phyloP scores from a whole-genome alignment of 176 grass and related monocot genomes.

The Avena eriantha region DNA sequence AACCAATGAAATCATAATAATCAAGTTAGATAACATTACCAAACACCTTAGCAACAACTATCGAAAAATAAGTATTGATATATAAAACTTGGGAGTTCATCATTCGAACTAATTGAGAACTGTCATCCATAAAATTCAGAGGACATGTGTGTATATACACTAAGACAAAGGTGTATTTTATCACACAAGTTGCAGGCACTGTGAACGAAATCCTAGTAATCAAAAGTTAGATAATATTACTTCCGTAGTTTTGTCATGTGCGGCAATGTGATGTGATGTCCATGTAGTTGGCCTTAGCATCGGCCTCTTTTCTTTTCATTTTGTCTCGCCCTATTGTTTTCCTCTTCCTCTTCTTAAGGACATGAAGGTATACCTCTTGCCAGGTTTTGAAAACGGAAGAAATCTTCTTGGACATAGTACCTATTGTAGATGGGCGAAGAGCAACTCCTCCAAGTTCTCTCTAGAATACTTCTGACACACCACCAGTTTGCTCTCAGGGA shows the following conservation, averaged over 20 bases:
- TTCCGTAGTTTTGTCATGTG: too few species aligned
- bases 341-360: too few species aligned
- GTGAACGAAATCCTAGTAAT: too few species aligned
- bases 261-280: too few species aligned
- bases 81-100: background rate
- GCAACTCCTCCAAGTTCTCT: slow-evolving; percentile 66
- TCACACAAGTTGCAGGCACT: too few species aligned
- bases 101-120: slow-evolving; percentile 30
- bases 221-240: too few species aligned
- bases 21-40: background rate
- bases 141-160: slow-evolving; percentile 13
- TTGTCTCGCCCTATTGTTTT: too few species aligned
- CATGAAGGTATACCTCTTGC: too few species aligned
- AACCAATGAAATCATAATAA: background rate
- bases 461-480: slow-evolving; percentile 82
- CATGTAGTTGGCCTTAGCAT: too few species aligned
- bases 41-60: too few species aligned
- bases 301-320: too few species aligned
- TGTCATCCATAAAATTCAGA: slow-evolving; percentile 1
- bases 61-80: background rate
- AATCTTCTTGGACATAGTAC: background rate
- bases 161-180: background rate
- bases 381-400: too few species aligned
- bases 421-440: slow-evolving; percentile 44
- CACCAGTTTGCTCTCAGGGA: slow-evolving; percentile 54